A percentile compares a stretch with the other conserved stretches of the same genome.
Evolutionary conservation across 257 asterid genomes (phyloP).

Genomic region (Parsonsia alboflavescens): DNA sequence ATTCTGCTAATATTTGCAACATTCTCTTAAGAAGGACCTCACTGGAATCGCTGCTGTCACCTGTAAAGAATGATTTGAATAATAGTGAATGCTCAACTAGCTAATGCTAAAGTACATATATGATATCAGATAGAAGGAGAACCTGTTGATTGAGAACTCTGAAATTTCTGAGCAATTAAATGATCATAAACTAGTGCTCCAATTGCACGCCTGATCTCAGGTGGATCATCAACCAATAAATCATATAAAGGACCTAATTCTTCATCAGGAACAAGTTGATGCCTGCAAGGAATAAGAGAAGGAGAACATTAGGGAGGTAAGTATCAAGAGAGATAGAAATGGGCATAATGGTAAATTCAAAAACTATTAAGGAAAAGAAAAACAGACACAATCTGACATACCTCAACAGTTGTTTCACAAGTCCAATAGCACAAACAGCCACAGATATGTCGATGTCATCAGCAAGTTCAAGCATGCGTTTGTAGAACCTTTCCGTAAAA

Average conservation of each 20-base stretch:
- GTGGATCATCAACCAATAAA: constrained; percentile 90
- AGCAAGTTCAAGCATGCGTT: constrained; percentile 96
- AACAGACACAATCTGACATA: constrained; percentile 21
- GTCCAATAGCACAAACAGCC: constrained; percentile 98
- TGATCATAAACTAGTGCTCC: constrained; percentile 94
- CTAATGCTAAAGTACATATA: not conserved
- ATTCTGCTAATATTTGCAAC: constrained; percentile 85
- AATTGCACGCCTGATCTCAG: constrained; percentile 91
- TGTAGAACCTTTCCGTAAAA: constrained; percentile 86
- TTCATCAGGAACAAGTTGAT: constrained; percentile 96
- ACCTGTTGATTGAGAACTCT: constrained; percentile 81
- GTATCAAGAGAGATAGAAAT: constrained; percentile 5
- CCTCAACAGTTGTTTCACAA: constrained; percentile 91
- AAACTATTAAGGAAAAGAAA: not conserved
- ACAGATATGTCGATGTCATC: constrained; percentile 96
- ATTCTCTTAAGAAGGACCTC: constrained; percentile 82
- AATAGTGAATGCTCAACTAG: not conserved
- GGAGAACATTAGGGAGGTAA: constrained; percentile 19
- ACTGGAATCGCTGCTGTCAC: constrained; percentile 57
- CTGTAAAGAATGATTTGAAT: constrained; percentile 33
- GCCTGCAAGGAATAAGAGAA: constrained; percentile 51
- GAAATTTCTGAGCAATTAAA: constrained; percentile 89
- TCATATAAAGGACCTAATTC: constrained; percentile 94
- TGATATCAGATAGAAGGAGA: not conserved
- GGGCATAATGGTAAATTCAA: not conserved